Base-by-base conservation (phyloP, 441 rosid genomes). In the Geranium incanum region DNA sequence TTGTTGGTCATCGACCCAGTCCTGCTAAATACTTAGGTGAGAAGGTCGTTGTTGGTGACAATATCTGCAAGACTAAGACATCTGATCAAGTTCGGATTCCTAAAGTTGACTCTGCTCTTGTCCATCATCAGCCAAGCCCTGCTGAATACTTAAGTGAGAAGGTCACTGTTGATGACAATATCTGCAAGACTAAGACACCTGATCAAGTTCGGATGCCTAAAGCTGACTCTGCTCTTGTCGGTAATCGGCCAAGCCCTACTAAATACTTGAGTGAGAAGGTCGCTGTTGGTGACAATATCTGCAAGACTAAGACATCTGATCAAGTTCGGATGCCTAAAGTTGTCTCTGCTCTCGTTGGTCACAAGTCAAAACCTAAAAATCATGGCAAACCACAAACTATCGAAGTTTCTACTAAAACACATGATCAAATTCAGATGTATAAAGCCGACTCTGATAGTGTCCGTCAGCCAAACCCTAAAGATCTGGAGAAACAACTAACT, bases 401-500 rank as follows among this genome's bases (percentile, higher is more conserved):
- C 12, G 3, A 43, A 43, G 50, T 43, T 43, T 43, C 12, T 3
- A 12, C 15, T 15, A 12, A 48, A 15, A 60, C 70, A 13, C 69
- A 66, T 19, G 75, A 66, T 72, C 73, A 70, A 28, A 74, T 74
- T 70, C 65, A 36, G 70, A 70, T 62, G 36, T 71, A 18, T 69
- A 50, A 11, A 13, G 62, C 21, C 69, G 75, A 79, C 69, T 13
- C 19, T 75, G 78, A 81, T 71, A 1, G 66, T 5, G 81, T 68
- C 43, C 48, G 74, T 66, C 73, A 81, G 75, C 75, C 82, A 67
- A 78, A 77, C 13, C 67, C 71, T 65, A 11, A 71, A 67, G 84
- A 78, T 76, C 79, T 79, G 41, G 86, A 79, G 36, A 83, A 81
- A 77, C 70, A 78, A 67, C 70, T 60, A 23, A 62, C 73, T 1